Percentiles rank a stretch among this genome's conserved stretches.
phyloP scores from a whole-genome alignment of 202 grass and related monocot genomes.

The Carex arenaria region DNA sequence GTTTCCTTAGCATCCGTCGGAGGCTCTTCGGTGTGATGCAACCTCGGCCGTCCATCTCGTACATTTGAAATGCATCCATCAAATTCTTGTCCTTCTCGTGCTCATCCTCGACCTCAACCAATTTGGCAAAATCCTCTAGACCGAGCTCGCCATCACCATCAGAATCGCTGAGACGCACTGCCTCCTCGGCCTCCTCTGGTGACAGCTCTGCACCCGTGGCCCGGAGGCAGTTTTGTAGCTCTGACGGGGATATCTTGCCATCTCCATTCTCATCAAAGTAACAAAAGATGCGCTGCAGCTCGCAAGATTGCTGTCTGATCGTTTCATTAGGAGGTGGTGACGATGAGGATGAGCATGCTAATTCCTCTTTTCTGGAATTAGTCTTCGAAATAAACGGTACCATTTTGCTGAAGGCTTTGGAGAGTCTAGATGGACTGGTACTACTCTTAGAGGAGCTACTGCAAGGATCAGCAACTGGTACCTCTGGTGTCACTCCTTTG shows the following conservation, averaged over 20 bases:
- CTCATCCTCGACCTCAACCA: conserved; percentile 10
- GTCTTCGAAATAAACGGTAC: neutral
- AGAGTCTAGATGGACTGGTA: neutral
- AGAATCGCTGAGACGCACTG: conserved; percentile 8
- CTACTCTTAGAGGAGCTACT: neutral
- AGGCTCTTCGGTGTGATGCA: conserved; percentile 28
- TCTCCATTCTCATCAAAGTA: conserved; percentile 25
- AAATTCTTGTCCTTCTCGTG: conserved; percentile 19
- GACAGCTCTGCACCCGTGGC: neutral
- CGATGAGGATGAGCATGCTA: too few relatives aligned
- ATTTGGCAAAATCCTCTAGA: conserved; percentile 20
- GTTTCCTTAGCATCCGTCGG: neutral
- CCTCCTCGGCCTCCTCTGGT: conserved; percentile 1
- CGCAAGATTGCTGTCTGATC: neutral
- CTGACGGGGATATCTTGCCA: conserved; percentile 20
- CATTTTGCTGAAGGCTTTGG: neutral
- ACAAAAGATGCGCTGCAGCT: conserved; percentile 7
- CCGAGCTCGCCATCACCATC: conserved; percentile 15
- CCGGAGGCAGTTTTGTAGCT: conserved; percentile 13
- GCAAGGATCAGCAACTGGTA: neutral
- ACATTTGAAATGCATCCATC: conserved; percentile 20
- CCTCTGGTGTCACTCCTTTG: neutral
- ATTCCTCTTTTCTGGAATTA: neutral
- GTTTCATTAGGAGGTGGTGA: neutral
- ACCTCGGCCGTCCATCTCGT: conserved; percentile 17